These are phyloP conservation scores for Rhododendron ovatum DNA, from an alignment of 148 eudicot species.

Conservation along the genomic window DNA sequence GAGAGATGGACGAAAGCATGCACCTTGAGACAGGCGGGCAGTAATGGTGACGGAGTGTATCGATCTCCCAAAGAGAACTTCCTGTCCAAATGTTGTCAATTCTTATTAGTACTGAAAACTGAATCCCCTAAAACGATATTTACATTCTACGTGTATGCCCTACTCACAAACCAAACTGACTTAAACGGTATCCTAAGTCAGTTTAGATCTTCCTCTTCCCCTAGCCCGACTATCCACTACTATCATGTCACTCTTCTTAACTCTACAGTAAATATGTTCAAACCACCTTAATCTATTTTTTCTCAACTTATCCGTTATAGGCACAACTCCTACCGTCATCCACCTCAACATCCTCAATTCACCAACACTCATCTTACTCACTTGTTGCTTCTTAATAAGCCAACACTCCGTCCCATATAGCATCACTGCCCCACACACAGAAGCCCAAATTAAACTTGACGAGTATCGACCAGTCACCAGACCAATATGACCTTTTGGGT, in stretches of 20 bases:
- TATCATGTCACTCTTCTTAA: background rate
- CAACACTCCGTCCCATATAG: no score
- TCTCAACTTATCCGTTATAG: background rate
- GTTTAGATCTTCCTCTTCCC: background rate
- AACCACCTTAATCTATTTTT: background rate
- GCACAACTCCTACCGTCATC: no score
- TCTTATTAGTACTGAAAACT: background rate
- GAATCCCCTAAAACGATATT: background rate
- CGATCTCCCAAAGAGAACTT: constrained; percentile 96
- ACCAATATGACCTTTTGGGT: background rate
- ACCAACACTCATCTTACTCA: no score
- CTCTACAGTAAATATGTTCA: background rate
- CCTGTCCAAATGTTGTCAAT: constrained; percentile 38
- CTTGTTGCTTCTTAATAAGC: no score
- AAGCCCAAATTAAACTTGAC: background rate
- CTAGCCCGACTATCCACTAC: background rate
- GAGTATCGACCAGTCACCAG: background rate
- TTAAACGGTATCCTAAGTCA: background rate
- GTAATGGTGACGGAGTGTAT: constrained; percentile 82
- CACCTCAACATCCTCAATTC: no score
- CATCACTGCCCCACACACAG: background rate
- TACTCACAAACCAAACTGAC: background rate
- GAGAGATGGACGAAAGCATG: background rate
- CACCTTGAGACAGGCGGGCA: constrained; percentile 94
- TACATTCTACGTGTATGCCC: background rate